Conservation (phyloP, 2,329 filamentous ascomycete genomes). For the Alternaria sp. region DNA sequence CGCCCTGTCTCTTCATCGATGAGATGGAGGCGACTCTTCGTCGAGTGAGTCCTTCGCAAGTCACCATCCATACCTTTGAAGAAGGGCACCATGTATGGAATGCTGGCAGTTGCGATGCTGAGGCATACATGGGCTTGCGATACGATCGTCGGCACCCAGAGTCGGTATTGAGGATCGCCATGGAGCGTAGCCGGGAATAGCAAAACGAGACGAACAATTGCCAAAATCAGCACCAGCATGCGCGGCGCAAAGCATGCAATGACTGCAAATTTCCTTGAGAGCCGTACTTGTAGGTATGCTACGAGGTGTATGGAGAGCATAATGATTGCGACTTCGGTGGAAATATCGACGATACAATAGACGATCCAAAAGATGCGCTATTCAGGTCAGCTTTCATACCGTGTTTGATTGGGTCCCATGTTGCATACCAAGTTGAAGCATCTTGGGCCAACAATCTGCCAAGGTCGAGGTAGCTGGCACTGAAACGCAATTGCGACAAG, state of each 20-base stretch:
- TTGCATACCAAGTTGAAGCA: slow-evolving; percentile 40
- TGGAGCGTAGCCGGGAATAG: slow-evolving; percentile 40
- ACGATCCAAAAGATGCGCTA: slow-evolving; percentile 44
- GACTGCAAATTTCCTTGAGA: slow-evolving; percentile 34
- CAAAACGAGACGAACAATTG: slow-evolving; percentile 38
- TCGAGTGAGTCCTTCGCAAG: slow-evolving; percentile 19
- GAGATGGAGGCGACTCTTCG: slow-evolving; percentile 11
- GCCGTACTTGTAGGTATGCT: slow-evolving; percentile 30
- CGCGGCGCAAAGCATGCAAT: slow-evolving; percentile 44
- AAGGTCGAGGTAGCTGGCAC: slow-evolving; percentile 39
- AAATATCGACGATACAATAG: slow-evolving; percentile 42
- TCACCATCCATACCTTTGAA: slow-evolving; percentile 30
- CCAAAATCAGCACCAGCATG: slow-evolving; percentile 31
- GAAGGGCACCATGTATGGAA: slow-evolving; percentile 42
- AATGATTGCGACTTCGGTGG: slow-evolving; percentile 39
- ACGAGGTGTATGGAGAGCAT: slow-evolving; percentile 41
- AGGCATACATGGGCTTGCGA: slow-evolving; percentile 38
- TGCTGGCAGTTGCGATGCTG: slow-evolving; percentile 41
- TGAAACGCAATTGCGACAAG: slow-evolving; percentile 36
- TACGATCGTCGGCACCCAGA: slow-evolving; percentile 39
- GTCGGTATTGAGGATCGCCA: slow-evolving; percentile 27
- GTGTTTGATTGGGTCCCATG: no score
- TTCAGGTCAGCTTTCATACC: slow-evolving; percentile 16
- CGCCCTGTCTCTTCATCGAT: slow-evolving; percentile 11
- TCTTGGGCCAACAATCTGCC: slow-evolving; percentile 32